Evolutionary conservation across 164 flowering plant species (phyloP).

Genomic region (Nelumbo lutea): DNA sequence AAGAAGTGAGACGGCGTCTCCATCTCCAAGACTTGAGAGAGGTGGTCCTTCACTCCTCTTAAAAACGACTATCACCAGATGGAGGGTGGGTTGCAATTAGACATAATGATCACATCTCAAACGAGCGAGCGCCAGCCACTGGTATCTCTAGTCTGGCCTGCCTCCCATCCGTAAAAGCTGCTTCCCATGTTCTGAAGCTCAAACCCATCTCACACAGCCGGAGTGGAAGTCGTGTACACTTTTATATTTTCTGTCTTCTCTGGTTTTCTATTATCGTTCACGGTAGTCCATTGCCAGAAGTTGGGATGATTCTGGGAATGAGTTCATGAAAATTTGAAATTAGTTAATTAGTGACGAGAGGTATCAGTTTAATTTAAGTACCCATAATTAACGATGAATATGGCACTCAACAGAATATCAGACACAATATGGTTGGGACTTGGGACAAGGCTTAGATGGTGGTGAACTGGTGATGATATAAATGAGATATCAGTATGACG

Average conservation of each 20-base stretch:
- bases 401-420: no score
- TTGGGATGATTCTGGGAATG: no score
- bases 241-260: constrained; percentile 1
- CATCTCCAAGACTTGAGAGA: constrained; percentile 8
- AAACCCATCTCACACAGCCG: constrained; percentile 5
- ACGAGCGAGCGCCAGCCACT: constrained; percentile 19
- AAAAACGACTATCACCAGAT: constrained; percentile 14
- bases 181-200: constrained; percentile 30
- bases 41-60: constrained; percentile 25
- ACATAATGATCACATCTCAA: constrained; percentile 10
- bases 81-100: not conserved
- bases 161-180: constrained; percentile 7
- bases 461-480: no score
- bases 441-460: no score
- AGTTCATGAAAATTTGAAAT: no score
- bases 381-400: no score
- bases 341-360: no score
- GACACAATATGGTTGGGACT: no score
- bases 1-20: not conserved
- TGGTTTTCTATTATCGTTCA: not conserved
- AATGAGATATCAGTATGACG: no score
- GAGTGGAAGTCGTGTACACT: constrained; percentile 13
- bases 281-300: no score
- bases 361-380: no score
- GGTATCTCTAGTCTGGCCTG: constrained; percentile 16